These are phyloP conservation scores for Fusarium sacchari DNA, from an alignment of 2,329 filamentous ascomycete genomes.

Conservation along the genomic window DNA sequence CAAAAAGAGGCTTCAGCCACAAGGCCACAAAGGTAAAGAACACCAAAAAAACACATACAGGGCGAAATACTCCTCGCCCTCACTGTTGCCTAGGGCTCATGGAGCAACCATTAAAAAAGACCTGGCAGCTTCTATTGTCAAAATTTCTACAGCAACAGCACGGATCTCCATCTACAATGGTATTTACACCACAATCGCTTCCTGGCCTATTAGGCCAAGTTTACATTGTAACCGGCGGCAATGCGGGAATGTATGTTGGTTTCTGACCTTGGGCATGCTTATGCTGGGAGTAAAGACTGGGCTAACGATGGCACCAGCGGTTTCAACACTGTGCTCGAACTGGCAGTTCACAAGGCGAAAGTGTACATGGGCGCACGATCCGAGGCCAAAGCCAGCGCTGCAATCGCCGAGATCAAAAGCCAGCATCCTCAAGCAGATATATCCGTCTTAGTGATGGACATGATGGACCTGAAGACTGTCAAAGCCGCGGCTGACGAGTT, in stretches of 20 bases:
- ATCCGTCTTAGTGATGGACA: conserved; percentile 2
- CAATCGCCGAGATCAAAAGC: not conserved
- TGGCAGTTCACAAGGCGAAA: conserved; percentile 5
- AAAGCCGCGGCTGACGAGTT: not conserved
- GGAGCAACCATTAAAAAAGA: too few species aligned
- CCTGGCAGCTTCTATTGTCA: too few species aligned
- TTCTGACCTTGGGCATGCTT: not conserved
- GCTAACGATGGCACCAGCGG: not conserved
- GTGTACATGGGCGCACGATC: conserved; percentile 14
- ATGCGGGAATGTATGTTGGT: not conserved
- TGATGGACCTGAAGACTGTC: not conserved
- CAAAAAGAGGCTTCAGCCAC: too few species aligned
- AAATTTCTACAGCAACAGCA: not conserved
- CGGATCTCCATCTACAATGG: not conserved
- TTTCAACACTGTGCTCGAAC: not conserved
- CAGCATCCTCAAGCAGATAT: not conserved
- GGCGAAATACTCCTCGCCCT: too few species aligned
- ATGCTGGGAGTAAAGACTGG: not conserved
- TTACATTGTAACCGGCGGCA: conserved; percentile 2
- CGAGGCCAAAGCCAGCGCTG: not conserved
- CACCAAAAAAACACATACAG: too few species aligned
- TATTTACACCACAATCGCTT: not conserved
- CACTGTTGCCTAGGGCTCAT: too few species aligned
- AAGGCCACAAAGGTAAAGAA: too few species aligned
- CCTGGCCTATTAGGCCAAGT: not conserved